A percentile compares a stretch with the other conserved stretches of the same genome.
Evolutionary conservation across 805 yeast genomes (phyloP).

Genomic region (Scheffersomyces coipomensis): DNA sequence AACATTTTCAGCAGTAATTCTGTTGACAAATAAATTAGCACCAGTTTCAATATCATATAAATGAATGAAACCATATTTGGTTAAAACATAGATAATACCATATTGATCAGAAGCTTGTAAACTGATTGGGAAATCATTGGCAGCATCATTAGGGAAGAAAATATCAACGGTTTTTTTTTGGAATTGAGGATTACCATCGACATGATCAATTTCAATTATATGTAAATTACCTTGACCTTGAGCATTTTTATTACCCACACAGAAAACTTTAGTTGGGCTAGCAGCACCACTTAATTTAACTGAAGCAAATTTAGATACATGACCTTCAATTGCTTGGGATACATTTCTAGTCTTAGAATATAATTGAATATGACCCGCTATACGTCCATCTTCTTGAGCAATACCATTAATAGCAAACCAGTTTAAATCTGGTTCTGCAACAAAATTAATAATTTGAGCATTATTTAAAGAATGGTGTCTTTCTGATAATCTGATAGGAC

Average conservation of each 20-base stretch:
- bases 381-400: slow-evolving; percentile 88
- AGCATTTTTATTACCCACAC: slow-evolving; percentile 86
- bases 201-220: slow-evolving; percentile 94
- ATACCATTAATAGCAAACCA: slow-evolving; percentile 98
- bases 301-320: slow-evolving; percentile 86
- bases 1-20: slow-evolving; percentile 94
- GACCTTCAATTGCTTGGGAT: slow-evolving; percentile 97
- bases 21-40: slow-evolving; percentile 86
- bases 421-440: slow-evolving; percentile 71
- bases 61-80: slow-evolving; percentile 96
- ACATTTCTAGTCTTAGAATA: slow-evolving; percentile 85
- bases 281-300: slow-evolving; percentile 72
- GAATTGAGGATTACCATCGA: slow-evolving; percentile 78
- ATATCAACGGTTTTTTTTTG: slow-evolving; percentile 88
- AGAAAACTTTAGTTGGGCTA: slow-evolving; percentile 78
- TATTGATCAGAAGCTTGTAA: slow-evolving; percentile 81
- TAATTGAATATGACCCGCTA: slow-evolving; percentile 94
- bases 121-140: slow-evolving; percentile 94
- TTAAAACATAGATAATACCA: slow-evolving; percentile 85
- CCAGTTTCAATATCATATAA: slow-evolving; percentile 93
- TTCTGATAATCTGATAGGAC: slow-evolving; percentile 79
- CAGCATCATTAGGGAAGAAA: slow-evolving; percentile 95
- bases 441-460: slow-evolving; percentile 88
- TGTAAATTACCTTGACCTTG: slow-evolving; percentile 74
- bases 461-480: slow-evolving; percentile 78